phyloP scores from a whole-genome alignment of 2,329 filamentous ascomycete species.

The Didymella keratinophila region DNA sequence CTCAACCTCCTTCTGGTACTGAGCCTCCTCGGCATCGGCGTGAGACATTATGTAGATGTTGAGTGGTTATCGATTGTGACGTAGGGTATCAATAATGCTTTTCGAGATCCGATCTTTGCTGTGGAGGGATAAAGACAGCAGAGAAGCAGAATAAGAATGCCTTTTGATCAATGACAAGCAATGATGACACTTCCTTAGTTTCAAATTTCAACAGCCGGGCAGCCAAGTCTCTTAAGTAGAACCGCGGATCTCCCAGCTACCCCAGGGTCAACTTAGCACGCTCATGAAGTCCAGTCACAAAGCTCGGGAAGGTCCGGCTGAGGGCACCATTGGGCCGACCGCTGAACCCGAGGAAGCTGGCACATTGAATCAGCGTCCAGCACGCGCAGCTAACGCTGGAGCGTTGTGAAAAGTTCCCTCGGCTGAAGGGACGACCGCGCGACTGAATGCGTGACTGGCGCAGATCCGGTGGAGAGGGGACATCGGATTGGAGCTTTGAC shows the following conservation, averaged over 20 bases:
- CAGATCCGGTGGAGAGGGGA: conserved; percentile 30
- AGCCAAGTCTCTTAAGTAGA: conserved; percentile 46
- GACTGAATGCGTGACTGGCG: conserved; percentile 18
- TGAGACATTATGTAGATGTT: conserved; percentile 36
- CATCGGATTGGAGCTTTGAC: conserved; percentile 30
- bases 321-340: conserved; percentile 48
- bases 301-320: conserved; percentile 45
- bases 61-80: conserved; percentile 11
- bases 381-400: conserved; percentile 21
- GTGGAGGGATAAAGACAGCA: background rate
- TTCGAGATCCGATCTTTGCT: background rate
- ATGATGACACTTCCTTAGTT: conserved; percentile 34
- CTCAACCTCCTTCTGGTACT: conserved; percentile 83
- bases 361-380: conserved; percentile 25
- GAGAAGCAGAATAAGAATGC: background rate
- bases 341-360: conserved; percentile 38
- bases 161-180: conserved; percentile 23
- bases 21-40: conserved; percentile 72
- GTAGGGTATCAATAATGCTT: background rate
- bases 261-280: conserved; percentile 27
- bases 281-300: conserved; percentile 26
- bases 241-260: conserved; percentile 26
- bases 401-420: conserved; percentile 33
- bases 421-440: conserved; percentile 44
- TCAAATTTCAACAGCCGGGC: conserved; percentile 14